Percentiles rank a stretch among this genome's conserved stretches.
These are phyloP conservation scores for Sporisorium graminicola DNA, from an alignment of 1,284 basidiomycete genomes.

Conservation along the genomic window DNA sequence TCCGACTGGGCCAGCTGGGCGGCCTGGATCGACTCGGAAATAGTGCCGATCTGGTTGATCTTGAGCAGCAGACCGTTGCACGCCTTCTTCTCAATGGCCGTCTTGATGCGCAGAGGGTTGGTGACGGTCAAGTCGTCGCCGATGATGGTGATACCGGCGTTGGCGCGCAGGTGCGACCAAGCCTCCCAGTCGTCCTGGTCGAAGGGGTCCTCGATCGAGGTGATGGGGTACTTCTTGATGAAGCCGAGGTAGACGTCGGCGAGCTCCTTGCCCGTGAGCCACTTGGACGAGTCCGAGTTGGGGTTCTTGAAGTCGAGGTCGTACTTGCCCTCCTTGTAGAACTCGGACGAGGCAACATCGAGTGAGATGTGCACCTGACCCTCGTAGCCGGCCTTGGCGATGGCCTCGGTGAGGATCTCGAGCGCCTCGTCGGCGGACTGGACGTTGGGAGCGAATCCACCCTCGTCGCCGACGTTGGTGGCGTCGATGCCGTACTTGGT, in stretches of 20 bases:
- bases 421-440: constrained; percentile 96
- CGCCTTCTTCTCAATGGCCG: constrained; percentile 99
- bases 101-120: constrained; percentile 97
- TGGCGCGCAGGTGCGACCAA: constrained; percentile 86
- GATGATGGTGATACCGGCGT: constrained; percentile 79
- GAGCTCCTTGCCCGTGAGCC: constrained; percentile 92
- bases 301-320: constrained; percentile 99
- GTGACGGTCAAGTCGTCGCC: constrained; percentile 99
- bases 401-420: constrained; percentile 93
- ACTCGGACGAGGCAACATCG: constrained; percentile 98
- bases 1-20: constrained; percentile 96
- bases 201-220: constrained; percentile 97
- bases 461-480: constrained; percentile 99
- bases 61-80: constrained; percentile 99
- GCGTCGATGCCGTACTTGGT: constrained; percentile 99
- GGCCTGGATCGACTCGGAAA: constrained; percentile 97
- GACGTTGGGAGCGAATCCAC: constrained; percentile 99
- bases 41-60: constrained; percentile 94
- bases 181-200: constrained; percentile 99
- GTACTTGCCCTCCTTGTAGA: constrained; percentile 99
- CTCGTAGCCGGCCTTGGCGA: constrained; percentile 97
- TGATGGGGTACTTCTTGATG: constrained; percentile 71
- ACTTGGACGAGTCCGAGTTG: constrained; percentile 94
- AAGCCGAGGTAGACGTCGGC: constrained; percentile 86
- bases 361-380: constrained; percentile 99